Conservation (phyloP, 2,329 filamentous ascomycete species). For the Colletotrichum spaethianum region DNA sequence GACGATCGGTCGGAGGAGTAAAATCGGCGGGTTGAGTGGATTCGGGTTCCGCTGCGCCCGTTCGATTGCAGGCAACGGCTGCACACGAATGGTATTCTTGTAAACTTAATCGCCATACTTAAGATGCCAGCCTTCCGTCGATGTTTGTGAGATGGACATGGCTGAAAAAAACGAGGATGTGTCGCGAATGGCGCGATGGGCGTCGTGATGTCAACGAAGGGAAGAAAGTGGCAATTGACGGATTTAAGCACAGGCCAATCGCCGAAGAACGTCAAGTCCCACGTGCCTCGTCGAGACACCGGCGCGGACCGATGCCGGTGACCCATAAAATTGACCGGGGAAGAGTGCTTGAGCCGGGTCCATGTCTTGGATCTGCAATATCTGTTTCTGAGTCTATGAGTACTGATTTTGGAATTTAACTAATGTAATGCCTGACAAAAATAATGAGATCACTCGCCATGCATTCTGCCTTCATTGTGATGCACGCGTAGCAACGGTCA, state of each 20-base stretch:
- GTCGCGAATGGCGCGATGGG: not conserved
- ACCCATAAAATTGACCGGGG: not conserved
- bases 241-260: conserved; percentile 37
- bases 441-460: not conserved
- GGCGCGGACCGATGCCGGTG: not conserved
- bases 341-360: not conserved
- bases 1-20: conserved; percentile 33
- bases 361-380: not conserved
- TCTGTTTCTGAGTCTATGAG: not conserved
- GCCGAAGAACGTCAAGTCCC: not conserved
- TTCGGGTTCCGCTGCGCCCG: not conserved
- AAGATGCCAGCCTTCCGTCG: conserved; percentile 10
- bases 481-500: no score
- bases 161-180: not conserved
- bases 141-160: conserved; percentile 11
- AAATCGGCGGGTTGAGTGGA: not conserved
- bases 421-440: no score
- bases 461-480: no score
- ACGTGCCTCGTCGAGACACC: not conserved
- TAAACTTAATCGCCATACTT: conserved; percentile 34
- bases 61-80: conserved; percentile 10
- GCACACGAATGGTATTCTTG: conserved; percentile 1
- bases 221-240: conserved; percentile 36
- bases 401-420: no score
- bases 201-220: conserved; percentile 39